Percentiles rank a stretch among this genome's conserved stretches.
Conservation (phyloP, 805 yeast genomes). For the Metschnikowia santaceciliae region DNA sequence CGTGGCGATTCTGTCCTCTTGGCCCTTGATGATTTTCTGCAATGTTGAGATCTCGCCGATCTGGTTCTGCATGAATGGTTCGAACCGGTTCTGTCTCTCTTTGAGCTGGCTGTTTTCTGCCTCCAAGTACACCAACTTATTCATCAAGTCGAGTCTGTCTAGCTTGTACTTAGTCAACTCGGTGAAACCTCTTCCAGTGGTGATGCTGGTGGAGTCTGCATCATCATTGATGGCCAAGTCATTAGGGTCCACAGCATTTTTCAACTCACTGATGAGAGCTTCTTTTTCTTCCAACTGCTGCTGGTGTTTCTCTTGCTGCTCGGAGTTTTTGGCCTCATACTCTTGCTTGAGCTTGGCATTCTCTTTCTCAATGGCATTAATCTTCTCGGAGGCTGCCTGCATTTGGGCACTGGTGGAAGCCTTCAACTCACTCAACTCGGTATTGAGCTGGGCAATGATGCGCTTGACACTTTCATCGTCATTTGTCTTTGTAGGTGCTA, state of each 20-base stretch:
- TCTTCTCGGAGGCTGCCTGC: conserved; percentile 52
- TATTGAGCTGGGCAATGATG: conserved; percentile 29
- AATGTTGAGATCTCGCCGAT: conserved; percentile 49
- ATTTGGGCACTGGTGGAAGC: conserved; percentile 45
- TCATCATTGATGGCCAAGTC: conserved; percentile 5
- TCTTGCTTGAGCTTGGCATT: conserved; percentile 6
- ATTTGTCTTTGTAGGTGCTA: not conserved
- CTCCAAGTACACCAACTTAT: conserved; percentile 42
- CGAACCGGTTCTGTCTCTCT: conserved; percentile 42
- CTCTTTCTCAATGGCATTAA: conserved; percentile 44
- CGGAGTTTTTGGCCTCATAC: conserved; percentile 6
- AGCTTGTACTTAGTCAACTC: conserved; percentile 40
- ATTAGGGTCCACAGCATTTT: conserved; percentile 11
- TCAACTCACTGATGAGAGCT: conserved; percentile 29
- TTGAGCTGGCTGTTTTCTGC: conserved; percentile 43
- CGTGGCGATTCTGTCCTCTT: conserved; percentile 42
- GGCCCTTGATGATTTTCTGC: conserved; percentile 52
- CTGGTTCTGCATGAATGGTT: conserved; percentile 51
- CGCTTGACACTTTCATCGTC: conserved; percentile 25
- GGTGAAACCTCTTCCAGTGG: conserved; percentile 19
- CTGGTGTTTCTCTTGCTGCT: conserved; percentile 12
- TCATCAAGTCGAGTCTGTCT: conserved; percentile 41
- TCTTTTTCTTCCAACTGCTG: conserved; percentile 27
- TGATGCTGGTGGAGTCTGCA: conserved; percentile 1
- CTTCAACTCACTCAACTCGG: conserved; percentile 31